These are phyloP conservation scores for Sutorius australiensis DNA, from an alignment of 768 basidiomycete species.

Conservation along the genomic window DNA sequence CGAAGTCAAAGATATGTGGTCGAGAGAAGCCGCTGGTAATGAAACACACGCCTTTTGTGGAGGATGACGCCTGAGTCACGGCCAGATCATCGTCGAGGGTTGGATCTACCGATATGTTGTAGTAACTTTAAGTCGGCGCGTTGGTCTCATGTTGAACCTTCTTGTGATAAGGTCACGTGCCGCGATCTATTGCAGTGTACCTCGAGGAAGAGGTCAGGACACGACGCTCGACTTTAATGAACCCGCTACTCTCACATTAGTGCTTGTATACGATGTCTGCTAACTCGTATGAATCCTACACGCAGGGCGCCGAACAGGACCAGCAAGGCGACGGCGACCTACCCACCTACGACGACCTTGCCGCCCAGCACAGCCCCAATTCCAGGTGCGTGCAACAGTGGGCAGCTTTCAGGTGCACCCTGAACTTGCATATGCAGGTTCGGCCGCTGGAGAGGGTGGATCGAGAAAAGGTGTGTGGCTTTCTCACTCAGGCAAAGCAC, in stretches of 20 bases:
- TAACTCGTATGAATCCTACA: slow-evolving; percentile 25
- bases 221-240: neutral
- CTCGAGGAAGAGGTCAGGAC: neutral
- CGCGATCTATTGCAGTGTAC: no score
- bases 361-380: slow-evolving; percentile 72
- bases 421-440: slow-evolving; percentile 47
- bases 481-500: neutral
- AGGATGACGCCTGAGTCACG: neutral
- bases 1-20: neutral
- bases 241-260: neutral
- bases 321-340: slow-evolving; percentile 49
- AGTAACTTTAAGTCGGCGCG: no score
- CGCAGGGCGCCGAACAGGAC: slow-evolving; percentile 39
- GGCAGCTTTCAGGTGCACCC: neutral
- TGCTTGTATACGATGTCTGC: slow-evolving; percentile 15
- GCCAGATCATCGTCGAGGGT: neutral
- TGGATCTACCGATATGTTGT: no score
- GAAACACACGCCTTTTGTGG: neutral
- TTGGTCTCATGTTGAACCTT: no score
- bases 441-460: slow-evolving; percentile 83
- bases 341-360: slow-evolving; percentile 80
- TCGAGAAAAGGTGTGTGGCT: slow-evolving; percentile 69
- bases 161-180: slow-evolving; percentile 16
- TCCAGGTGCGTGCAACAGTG: slow-evolving; percentile 54
- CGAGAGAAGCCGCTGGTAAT: neutral